Conservation (phyloP, 2,329 filamentous ascomycete species). For the Penicillium nordicum region DNA sequence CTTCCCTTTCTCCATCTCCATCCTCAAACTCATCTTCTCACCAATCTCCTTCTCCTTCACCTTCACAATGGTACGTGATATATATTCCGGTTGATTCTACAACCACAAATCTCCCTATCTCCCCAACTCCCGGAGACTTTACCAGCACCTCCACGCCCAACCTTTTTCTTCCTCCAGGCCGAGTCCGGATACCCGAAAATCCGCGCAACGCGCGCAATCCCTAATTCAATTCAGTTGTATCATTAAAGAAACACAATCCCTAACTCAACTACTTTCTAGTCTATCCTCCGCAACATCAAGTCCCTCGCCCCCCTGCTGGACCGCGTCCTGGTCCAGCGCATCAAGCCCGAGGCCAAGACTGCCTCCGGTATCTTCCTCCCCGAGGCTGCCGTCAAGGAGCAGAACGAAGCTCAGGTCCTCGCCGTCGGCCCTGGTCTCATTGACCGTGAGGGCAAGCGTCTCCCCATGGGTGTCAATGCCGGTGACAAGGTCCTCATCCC, state of each 20-base stretch:
- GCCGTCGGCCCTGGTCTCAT: slow-evolving; percentile 87
- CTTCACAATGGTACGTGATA: slow-evolving; percentile 27
- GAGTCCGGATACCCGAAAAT: slow-evolving; percentile 9
- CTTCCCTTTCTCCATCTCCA: slow-evolving; percentile 33
- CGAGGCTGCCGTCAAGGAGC: slow-evolving; percentile 93
- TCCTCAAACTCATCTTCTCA: slow-evolving; percentile 24
- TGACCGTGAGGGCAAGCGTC: slow-evolving; percentile 83
- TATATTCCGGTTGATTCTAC: not conserved
- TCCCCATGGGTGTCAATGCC: slow-evolving; percentile 74
- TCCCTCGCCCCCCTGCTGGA: slow-evolving; percentile 92
- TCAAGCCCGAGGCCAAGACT: slow-evolving; percentile 96
- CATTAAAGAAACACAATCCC: not conserved
- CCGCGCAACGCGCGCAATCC: slow-evolving; percentile 1
- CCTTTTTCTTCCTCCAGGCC: slow-evolving; percentile 7
- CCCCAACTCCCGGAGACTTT: not conserved
- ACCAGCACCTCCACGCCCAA: not conserved
- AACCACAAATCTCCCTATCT: not conserved
- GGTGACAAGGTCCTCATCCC: slow-evolving; percentile 96
- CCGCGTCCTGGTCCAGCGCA: slow-evolving; percentile 94
- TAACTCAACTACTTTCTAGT: slow-evolving; percentile 19
- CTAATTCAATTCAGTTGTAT: not conserved
- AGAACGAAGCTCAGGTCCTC: slow-evolving; percentile 95
- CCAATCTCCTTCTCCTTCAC: slow-evolving; percentile 14
- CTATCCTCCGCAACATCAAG: slow-evolving; percentile 88
- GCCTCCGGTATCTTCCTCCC: slow-evolving; percentile 96